Evolutionary conservation across 2,329 filamentous ascomycete genomes (phyloP).

Genomic region (Ophiocordyceps sinensis): DNA sequence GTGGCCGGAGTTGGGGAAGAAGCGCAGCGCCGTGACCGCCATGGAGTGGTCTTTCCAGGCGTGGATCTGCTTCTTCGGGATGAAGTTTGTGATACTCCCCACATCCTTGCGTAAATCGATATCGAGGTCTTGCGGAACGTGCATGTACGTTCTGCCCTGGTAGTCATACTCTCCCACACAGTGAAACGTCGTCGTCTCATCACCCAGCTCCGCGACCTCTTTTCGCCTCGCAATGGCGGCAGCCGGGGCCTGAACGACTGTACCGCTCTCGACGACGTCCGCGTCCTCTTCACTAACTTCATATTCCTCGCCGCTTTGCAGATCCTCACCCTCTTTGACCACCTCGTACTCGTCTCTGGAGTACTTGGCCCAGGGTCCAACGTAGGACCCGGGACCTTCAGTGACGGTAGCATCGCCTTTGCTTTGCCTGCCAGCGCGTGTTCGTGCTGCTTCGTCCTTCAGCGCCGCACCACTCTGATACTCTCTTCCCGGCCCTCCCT

Average conservation of each 20-base stretch:
- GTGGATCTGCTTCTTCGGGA: slow-evolving; percentile 87
- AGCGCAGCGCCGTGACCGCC: slow-evolving; percentile 74
- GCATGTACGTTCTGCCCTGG: slow-evolving; percentile 93
- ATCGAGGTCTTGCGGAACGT: slow-evolving; percentile 81
- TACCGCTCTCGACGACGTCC: slow-evolving; percentile 49
- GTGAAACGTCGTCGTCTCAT: slow-evolving; percentile 79
- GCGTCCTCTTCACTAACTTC: slow-evolving; percentile 66
- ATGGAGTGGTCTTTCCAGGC: slow-evolving; percentile 77
- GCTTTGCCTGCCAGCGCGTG: slow-evolving; percentile 63
- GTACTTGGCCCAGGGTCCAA: slow-evolving; percentile 90
- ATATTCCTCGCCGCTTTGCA: slow-evolving; percentile 67
- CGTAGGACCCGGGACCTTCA: slow-evolving; percentile 76
- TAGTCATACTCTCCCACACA: slow-evolving; percentile 78
- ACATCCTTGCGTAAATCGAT: slow-evolving; percentile 71
- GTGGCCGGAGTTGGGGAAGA: slow-evolving; percentile 81
- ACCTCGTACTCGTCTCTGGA: slow-evolving; percentile 58
- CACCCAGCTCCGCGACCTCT: slow-evolving; percentile 43
- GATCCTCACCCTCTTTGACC: slow-evolving; percentile 57
- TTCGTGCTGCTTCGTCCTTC: slow-evolving; percentile 56
- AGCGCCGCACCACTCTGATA: slow-evolving; percentile 37
- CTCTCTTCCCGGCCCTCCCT: slow-evolving; percentile 40
- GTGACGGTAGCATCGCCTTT: slow-evolving; percentile 76
- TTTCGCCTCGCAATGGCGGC: slow-evolving; percentile 40
- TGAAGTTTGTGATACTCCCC: slow-evolving; percentile 74
- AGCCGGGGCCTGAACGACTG: slow-evolving; percentile 41